These are phyloP conservation scores for Trametes coccinea DNA, from an alignment of 768 basidiomycete genomes.

Conservation along the genomic window DNA sequence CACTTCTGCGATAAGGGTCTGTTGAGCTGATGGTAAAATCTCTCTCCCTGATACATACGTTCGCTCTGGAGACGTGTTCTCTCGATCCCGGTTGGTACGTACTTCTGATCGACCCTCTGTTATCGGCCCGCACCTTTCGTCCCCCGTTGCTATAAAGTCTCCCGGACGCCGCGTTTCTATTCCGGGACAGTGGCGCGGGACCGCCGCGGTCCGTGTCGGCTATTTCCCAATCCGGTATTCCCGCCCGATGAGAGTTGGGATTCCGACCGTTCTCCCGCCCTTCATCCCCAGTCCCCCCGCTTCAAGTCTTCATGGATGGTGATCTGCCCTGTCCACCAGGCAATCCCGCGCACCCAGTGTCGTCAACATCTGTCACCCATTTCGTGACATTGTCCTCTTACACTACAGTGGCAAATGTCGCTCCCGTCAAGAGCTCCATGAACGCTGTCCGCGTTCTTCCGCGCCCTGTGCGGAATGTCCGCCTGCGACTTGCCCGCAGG, in stretches of 20 bases:
- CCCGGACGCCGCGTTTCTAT: neutral
- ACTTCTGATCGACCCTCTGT: neutral
- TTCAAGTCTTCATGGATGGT: no score
- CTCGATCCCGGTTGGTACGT: no score
- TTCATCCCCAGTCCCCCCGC: neutral
- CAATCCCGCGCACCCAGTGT: neutral
- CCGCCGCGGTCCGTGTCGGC: neutral
- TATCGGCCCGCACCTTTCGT: neutral
- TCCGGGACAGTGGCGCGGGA: neutral
- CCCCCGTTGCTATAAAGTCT: neutral
- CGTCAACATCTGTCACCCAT: neutral
- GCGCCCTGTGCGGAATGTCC: no score
- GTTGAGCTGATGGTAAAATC: no score
- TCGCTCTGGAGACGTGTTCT: no score
- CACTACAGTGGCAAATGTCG: no score
- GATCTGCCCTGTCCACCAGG: no score
- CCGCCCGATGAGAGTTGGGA: neutral
- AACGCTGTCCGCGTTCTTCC: neutral
- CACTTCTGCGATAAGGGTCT: neutral
- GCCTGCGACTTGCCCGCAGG: neutral
- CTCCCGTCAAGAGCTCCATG: no score
- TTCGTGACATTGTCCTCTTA: no score
- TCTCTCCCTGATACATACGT: no score
- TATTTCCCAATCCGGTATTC: constrained; percentile 7
- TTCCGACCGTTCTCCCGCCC: neutral